Base-by-base conservation (phyloP, 1,284 basidiomycete genomes). In the Peniophora sp. region DNA sequence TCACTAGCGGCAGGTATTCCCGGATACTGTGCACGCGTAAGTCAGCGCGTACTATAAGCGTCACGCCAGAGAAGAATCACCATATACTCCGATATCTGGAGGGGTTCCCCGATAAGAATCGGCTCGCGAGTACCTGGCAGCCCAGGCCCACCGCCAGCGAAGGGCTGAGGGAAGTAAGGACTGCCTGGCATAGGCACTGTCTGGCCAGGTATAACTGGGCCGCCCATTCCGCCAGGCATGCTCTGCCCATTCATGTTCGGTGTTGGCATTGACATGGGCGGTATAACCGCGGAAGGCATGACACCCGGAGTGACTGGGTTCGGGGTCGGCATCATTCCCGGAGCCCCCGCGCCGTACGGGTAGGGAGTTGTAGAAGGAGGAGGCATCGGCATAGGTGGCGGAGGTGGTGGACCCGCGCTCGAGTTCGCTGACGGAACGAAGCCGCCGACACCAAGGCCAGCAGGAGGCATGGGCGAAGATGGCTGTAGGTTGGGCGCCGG, bases 21-120 rank as follows among this genome's bases (percentile, higher is more conserved):
- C 27, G 27, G 27, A 32, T 32, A 32, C 66, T 66, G 56, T 83
- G 75, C 9, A 84, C 53, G 78, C 73, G 57, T 79, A 83, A 59
- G 82, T 65, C 60, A 86, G 77, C 9, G 69, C 73, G 0, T 67
- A 60, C 23, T 58, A 57, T 44, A n/a, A 15, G 8, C 5, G 37
- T 8, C 8, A 17, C 15, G n/a, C n/a, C 6, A 41, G 37, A 17
- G 15, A n/a, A 6, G 37, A 20, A 20, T 41, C 15, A n/a, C 18
- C 37, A 20, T 41, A n/a, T n/a, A n/a, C 37, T 41, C n/a, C 6
- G 37, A 41, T 41, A 41, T n/a, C n/a, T 41, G 37, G 57, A 62
- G 55, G 55, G 51, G 32, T 53, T 50, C 27, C 56, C 56, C 18
- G 48, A 22, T 61, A 67, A 52, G 57, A 58, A 8, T 53, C 52